These are phyloP conservation scores for Cardamine occulta DNA, from an alignment of 345 rosid genomes.

Conservation along the genomic window DNA sequence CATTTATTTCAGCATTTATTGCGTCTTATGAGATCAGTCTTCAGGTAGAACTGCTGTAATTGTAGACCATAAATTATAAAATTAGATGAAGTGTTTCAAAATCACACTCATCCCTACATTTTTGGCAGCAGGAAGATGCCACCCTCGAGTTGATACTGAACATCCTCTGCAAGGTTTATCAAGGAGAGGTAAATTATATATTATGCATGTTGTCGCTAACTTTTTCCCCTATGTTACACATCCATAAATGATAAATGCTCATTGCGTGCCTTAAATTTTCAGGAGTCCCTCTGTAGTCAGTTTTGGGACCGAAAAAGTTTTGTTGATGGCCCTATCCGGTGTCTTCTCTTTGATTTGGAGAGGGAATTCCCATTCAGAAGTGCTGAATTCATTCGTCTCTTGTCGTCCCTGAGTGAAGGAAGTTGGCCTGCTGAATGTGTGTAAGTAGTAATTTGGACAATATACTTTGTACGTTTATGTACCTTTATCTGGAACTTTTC, in stretches of 20 bases:
- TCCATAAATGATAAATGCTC: constrained; percentile 42
- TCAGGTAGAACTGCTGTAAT: constrained; percentile 57
- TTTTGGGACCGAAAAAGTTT: constrained; percentile 95
- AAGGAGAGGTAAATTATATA: constrained; percentile 72
- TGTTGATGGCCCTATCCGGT: constrained; percentile 92
- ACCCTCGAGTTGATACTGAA: constrained; percentile 76
- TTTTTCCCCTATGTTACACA: constrained; percentile 17
- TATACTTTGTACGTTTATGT: constrained; percentile 15
- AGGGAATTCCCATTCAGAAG: constrained; percentile 88
- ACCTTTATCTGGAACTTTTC: constrained; percentile 12
- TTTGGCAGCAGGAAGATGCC: constrained; percentile 68
- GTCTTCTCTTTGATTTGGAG: constrained; percentile 89
- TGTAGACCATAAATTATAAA: neutral
- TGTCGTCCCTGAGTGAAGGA: constrained; percentile 92
- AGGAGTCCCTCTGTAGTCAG: constrained; percentile 97
- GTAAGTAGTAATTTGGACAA: constrained; percentile 54
- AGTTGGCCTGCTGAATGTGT: constrained; percentile 98
- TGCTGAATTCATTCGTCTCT: constrained; percentile 67
- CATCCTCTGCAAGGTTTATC: constrained; percentile 85
- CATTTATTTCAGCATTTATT: constrained; percentile 86
- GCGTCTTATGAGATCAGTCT: constrained; percentile 90
- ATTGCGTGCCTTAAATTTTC: constrained; percentile 39
- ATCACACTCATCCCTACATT: constrained; percentile 25
- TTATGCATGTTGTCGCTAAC: constrained; percentile 24
- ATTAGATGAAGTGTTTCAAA: constrained; percentile 18